Base-by-base conservation (phyloP, 345 rosid genomes). In the Pugionium cornutum region DNA sequence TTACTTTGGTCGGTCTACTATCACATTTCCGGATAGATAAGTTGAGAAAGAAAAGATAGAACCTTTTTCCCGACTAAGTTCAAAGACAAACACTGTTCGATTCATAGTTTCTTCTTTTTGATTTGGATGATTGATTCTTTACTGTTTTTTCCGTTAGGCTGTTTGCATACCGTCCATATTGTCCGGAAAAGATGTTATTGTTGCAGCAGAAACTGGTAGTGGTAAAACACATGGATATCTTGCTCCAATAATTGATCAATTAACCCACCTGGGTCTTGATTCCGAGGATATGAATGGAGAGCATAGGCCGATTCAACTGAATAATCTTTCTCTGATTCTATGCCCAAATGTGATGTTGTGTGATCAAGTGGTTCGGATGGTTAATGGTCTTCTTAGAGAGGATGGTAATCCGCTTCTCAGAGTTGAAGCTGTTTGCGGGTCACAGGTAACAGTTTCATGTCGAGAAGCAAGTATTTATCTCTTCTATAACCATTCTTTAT, bases 131-230 rank as follows among this genome's bases (percentile, higher is more conserved):
- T 5, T 37, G 4, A 37, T 63, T 63, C 39, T 55, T 0, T 39
- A 32, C 9, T 62, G 35, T 51, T 65, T 52, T 2, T 35, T 7
- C 5, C 75, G 62, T 31, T 70, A 88, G 96, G 91, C 98, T 76
- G 79, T 89, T 10, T 74, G 86, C 34, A 68, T 85, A 39, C 94
- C 92, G 1, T 69, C 88, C 40, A 75, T 89, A 69, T 80, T 88
- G 6, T 85, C 90, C 0, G 95, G 97, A 55, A 89, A 88, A 72
- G 98, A 92, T 77, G 96, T 85, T 47, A 81, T 89, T 35, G 76
- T 88, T 61, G 98, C 98, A 4, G 97, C 98, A 6, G 98, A 92
- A 74, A 92, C 98, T 4, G 98, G 98, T 6, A 89, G 98, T 62
- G 97, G 98, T 56, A 92, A 92, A 80, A 88, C 97, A 35, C 89